phyloP scores from a whole-genome alignment of 495 filamentous ascomycete genomes.

The Thermothielavioides terrestris region DNA sequence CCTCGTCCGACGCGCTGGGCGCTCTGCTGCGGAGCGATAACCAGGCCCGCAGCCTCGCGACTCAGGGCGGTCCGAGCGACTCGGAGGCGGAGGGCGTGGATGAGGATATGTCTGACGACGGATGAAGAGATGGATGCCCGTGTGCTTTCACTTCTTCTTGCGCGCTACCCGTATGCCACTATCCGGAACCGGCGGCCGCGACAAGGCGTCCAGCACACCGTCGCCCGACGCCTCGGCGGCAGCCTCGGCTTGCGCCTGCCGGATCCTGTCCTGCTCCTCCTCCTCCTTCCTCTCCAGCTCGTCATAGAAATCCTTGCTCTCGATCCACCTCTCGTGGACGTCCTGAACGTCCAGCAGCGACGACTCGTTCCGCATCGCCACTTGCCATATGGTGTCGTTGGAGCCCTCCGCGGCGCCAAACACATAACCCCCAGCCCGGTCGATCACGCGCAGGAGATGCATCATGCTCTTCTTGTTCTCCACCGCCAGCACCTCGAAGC shows the following conservation, averaged over 20 bases:
- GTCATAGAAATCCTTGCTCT: constrained; percentile 81
- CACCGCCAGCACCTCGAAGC: constrained; percentile 87
- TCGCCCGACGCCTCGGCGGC: constrained; percentile 24
- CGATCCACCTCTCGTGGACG: constrained; percentile 91
- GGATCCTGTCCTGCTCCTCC: constrained; percentile 47
- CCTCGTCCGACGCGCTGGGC: constrained; percentile 28
- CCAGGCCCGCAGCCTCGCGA: constrained; percentile 30
- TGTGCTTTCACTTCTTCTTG: constrained; percentile 20
- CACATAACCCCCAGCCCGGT: constrained; percentile 84
- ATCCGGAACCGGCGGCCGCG: constrained; percentile 4
- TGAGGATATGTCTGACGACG: constrained; percentile 28
- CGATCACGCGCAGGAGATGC: constrained; percentile 74
- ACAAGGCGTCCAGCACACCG: not conserved
- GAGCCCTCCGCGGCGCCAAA: constrained; percentile 87
- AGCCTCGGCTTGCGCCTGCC: constrained; percentile 19
- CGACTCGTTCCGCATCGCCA: constrained; percentile 81
- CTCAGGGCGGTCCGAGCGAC: constrained; percentile 37
- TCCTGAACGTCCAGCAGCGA: constrained; percentile 73
- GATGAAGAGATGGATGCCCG: constrained; percentile 2
- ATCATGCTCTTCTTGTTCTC: constrained; percentile 97
- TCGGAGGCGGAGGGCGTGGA: constrained; percentile 45
- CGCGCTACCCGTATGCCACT: constrained; percentile 23
- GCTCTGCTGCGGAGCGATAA: constrained; percentile 32
- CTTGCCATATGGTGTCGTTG: constrained; percentile 89
- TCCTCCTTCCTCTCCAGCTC: constrained; percentile 63